These are phyloP conservation scores for Lotmaria passim DNA, from an alignment of 208 protist genomes.

Conservation along the genomic window DNA sequence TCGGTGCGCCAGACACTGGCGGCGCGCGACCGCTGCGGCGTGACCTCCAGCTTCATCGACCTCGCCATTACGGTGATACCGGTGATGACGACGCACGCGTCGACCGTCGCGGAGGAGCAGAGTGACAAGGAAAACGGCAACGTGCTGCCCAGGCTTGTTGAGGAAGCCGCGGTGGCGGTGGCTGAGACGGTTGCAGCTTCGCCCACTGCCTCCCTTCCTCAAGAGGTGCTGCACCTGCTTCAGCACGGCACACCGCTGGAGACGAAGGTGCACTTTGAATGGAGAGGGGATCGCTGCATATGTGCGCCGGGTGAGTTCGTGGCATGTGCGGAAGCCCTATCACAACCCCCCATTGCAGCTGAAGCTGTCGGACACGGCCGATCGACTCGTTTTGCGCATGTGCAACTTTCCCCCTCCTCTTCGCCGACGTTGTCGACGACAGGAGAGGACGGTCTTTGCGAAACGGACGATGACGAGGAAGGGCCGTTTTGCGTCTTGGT, in stretches of 20 bases:
- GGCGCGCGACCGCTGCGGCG: constrained; percentile 24
- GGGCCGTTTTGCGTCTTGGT: neutral
- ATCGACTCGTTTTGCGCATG: neutral
- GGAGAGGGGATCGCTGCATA: neutral
- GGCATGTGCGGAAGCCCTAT: neutral
- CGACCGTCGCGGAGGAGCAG: neutral
- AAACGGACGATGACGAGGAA: neutral
- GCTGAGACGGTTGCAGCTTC: neutral
- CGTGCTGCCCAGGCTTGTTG: no score
- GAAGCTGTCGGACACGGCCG: neutral
- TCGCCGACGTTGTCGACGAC: neutral
- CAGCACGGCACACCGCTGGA: constrained; percentile 16
- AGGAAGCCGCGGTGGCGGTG: no score
- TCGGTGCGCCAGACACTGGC: constrained; percentile 10
- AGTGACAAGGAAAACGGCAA: neutral
- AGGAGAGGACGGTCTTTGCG: neutral
- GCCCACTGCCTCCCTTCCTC: constrained; percentile 3
- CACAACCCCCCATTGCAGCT: neutral
- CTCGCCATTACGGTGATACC: neutral
- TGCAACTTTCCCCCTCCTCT: constrained; percentile 5
- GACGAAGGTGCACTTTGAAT: constrained; percentile 16
- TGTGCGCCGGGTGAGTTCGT: constrained; percentile 9
- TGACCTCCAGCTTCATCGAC: neutral
- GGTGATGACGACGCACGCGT: neutral
- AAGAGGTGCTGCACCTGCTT: constrained; percentile 30